Evolutionary conservation across 768 basidiomycete species (phyloP).

Genomic region (Gloeopeniophorella convolvens): DNA sequence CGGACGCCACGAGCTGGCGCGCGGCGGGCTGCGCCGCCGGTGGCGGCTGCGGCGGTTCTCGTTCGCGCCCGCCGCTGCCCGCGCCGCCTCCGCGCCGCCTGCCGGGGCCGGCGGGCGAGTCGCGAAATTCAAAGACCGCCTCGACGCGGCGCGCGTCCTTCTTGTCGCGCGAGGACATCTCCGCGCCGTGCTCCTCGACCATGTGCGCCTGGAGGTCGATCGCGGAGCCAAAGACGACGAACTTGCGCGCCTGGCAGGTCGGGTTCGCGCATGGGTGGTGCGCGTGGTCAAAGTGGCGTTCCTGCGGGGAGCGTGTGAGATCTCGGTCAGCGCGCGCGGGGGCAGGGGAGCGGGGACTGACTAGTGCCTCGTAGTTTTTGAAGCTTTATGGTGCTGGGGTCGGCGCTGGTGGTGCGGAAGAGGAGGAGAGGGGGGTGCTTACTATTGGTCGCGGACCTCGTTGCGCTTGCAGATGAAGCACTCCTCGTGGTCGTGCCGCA

Average conservation of each 20-base stretch:
- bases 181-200: slow-evolving; percentile 74
- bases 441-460: slow-evolving; percentile 82
- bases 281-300: slow-evolving; percentile 64
- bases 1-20: slow-evolving; percentile 27
- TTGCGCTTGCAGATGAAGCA: slow-evolving; percentile 91
- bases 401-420: no score
- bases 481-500: slow-evolving; percentile 92
- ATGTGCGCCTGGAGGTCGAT: slow-evolving; percentile 91
- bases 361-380: slow-evolving; percentile 69
- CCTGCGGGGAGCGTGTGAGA: slow-evolving; percentile 34
- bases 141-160: slow-evolving; percentile 63
- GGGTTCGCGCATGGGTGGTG: slow-evolving; percentile 77
- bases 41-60: slow-evolving; percentile 36
- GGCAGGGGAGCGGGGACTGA: slow-evolving; percentile 28
- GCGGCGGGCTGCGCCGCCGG: slow-evolving; percentile 22
- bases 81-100: slow-evolving; percentile 41
- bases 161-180: slow-evolving; percentile 64
- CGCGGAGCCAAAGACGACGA: slow-evolving; percentile 85
- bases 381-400: no score
- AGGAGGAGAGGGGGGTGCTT: slow-evolving; percentile 26
- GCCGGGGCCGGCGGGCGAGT: slow-evolving; percentile 34
- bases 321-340: background rate
- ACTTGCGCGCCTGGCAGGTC: slow-evolving; percentile 78
- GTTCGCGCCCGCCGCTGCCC: slow-evolving; percentile 45
- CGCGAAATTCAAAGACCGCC: slow-evolving; percentile 62